Base-by-base conservation (phyloP, 768 basidiomycete genomes). In the Nevesoporus exiguus region DNA sequence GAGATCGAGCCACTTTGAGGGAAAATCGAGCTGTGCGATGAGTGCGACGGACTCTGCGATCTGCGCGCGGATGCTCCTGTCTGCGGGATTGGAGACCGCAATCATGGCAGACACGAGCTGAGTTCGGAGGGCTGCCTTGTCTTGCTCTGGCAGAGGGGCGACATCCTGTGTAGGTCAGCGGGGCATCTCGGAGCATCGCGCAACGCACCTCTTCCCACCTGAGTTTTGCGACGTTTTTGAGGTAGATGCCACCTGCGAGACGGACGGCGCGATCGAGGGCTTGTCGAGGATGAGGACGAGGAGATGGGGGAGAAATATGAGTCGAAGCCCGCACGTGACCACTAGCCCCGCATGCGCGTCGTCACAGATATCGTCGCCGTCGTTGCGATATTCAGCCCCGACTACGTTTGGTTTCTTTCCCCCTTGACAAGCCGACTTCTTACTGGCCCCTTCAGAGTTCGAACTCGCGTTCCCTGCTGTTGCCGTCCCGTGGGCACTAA, bases 21-120 rank as follows among this genome's bases (percentile, higher is more conserved):
- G 97, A 67, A 98, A 99, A 74, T 99, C 97, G 24, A 86, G 77
- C 60, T 87, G 84, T 14, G 97, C 95, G 66, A 98, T 88, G 61
- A 95, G 80, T 8, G 94, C 86, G 30, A 98, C 88, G 10, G 93
- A 83, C 73, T 99, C 95, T 15, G 93, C 95, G 31, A 98, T 81
- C 72, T 98, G 94, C 1, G 86, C 83, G 7, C 90, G 82, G 51
- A 90, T 77, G 4, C 77, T 57, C 64, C 88, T 90, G 70, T 92
- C 88, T 34, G 81, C 72, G 7, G 89, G 80, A 54, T 76, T 76
- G 0, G 93, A 90, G 31, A 98, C 78, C 21, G 83, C 70, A 56
- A 98, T 84, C 96, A 99, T 98, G 37, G 93, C 86, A 3, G 91
- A 88, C 0, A 99, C 86, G 43, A 99, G 81, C 61, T 88, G 83